Conservation (phyloP, 352 stramenopile genomes). For the Sclerospora graminicola region DNA sequence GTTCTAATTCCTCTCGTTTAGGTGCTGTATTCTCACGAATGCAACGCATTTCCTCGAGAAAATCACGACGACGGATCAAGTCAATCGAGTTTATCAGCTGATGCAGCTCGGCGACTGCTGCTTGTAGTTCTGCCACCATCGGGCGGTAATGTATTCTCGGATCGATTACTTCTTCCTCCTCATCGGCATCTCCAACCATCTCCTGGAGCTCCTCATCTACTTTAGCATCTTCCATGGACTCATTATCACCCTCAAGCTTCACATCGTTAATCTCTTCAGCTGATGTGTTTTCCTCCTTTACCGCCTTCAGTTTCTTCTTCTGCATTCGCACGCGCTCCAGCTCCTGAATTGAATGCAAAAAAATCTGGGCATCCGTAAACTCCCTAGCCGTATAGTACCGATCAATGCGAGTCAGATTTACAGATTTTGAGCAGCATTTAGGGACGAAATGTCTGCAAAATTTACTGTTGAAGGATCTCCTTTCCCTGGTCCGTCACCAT, state of each 20-base stretch:
- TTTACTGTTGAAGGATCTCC: constrained; percentile 71
- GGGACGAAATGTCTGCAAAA: background rate
- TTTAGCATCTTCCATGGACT: constrained; percentile 20
- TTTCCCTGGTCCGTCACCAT: constrained; percentile 70
- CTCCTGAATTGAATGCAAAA: constrained; percentile 76
- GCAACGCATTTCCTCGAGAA: constrained; percentile 80
- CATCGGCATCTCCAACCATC: constrained; percentile 14
- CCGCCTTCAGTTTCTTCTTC: constrained; percentile 52
- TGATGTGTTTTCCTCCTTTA: constrained; percentile 3
- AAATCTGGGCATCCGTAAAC: constrained; percentile 74
- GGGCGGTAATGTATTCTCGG: constrained; percentile 77
- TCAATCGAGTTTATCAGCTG: constrained; percentile 86
- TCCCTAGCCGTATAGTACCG: constrained; percentile 28
- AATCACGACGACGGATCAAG: constrained; percentile 66
- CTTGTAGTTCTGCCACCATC: constrained; percentile 77
- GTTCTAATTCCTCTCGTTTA: constrained; percentile 71
- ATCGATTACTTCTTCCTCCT: constrained; percentile 72
- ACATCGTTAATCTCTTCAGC: constrained; percentile 13
- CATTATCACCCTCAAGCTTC: constrained; percentile 19
- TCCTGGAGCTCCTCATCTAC: constrained; percentile 15
- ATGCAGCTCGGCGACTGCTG: constrained; percentile 64
- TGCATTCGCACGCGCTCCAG: constrained; percentile 52
- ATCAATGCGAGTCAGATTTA: background rate
- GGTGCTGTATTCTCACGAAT: constrained; percentile 77
- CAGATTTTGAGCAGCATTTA: background rate